Percentiles rank a stretch among this genome's conserved stretches.
phyloP scores from a whole-genome alignment of 805 yeast genomes.

The Pichia sporocuriosa region DNA sequence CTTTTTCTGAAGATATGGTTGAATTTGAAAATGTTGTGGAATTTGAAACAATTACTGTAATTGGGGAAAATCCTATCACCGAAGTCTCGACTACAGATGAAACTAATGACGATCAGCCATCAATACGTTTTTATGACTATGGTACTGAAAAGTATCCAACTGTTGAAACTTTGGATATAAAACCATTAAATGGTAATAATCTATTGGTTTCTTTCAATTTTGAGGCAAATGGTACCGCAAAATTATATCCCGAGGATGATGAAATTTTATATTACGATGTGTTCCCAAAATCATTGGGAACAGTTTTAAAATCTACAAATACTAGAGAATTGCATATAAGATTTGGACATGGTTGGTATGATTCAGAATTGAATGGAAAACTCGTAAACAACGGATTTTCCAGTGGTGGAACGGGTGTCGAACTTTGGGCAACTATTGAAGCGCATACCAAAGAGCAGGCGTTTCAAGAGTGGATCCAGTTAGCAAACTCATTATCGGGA shows the following conservation, averaged over 20 bases:
- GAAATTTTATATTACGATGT: constrained; percentile 44
- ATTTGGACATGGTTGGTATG: constrained; percentile 95
- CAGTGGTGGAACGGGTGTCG: constrained; percentile 94
- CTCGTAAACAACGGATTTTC: constrained; percentile 64
- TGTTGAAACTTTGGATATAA: constrained; percentile 53
- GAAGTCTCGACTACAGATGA: not conserved
- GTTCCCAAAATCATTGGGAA: constrained; percentile 79
- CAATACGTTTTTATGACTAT: constrained; percentile 1
- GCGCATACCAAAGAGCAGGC: constrained; percentile 52
- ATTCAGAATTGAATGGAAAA: constrained; percentile 78
- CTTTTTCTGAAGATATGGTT: too few relatives aligned
- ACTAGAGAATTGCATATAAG: constrained; percentile 76
- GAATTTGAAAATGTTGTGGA: too few relatives aligned
- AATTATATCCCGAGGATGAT: constrained; percentile 18
- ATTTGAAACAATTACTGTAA: too few relatives aligned
- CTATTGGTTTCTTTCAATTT: constrained; percentile 68
- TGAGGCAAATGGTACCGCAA: constrained; percentile 46
- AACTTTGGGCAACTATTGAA: constrained; percentile 80
- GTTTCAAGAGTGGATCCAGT: constrained; percentile 55
- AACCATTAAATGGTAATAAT: constrained; percentile 69
- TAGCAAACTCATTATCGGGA: constrained; percentile 78
- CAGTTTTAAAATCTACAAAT: constrained; percentile 57
- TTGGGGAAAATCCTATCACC: too few relatives aligned
- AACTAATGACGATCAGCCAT: not conserved
- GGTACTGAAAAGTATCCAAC: constrained; percentile 35